Evolutionary conservation across 164 flowering plant species (phyloP).

Genomic region (Magnolia kwangsiensis): DNA sequence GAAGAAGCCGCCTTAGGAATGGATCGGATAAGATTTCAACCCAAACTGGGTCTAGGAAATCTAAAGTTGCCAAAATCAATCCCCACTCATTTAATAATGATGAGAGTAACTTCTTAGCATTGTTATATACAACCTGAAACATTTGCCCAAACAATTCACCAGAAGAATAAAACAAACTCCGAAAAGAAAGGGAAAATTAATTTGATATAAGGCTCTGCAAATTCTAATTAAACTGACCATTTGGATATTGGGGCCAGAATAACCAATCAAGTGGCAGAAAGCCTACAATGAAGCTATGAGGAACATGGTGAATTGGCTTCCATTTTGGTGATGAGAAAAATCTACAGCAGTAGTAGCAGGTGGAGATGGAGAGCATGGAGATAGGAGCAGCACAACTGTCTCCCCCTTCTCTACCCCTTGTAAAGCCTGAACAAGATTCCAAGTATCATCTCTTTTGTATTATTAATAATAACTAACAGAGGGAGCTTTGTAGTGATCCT

Average conservation of each 20-base stretch:
- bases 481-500: neutral
- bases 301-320: constrained; percentile 80
- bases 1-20: constrained; percentile 73
- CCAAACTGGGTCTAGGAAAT: constrained; percentile 76
- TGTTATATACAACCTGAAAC: constrained; percentile 51
- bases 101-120: constrained; percentile 64
- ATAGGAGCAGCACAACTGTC: constrained; percentile 72
- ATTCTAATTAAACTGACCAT: constrained; percentile 37
- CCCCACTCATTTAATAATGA: constrained; percentile 73
- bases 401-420: constrained; percentile 82
- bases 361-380: constrained; percentile 55
- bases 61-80: constrained; percentile 50
- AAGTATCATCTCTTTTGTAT: neutral
- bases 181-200: neutral
- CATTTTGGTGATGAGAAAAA: constrained; percentile 49
- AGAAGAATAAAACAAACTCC: neutral
- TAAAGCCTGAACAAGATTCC: constrained; percentile 43
- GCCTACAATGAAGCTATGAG: constrained; percentile 90
- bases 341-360: constrained; percentile 27
- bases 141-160: constrained; percentile 1
- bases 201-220: neutral
- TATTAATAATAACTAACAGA: neutral
- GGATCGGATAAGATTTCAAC: constrained; percentile 74
- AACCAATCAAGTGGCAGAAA: constrained; percentile 70
- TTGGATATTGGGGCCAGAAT: constrained; percentile 55